phyloP scores from a whole-genome alignment of 1,139 yeast species.

The Yamadazyma pseudoaaseri region DNA sequence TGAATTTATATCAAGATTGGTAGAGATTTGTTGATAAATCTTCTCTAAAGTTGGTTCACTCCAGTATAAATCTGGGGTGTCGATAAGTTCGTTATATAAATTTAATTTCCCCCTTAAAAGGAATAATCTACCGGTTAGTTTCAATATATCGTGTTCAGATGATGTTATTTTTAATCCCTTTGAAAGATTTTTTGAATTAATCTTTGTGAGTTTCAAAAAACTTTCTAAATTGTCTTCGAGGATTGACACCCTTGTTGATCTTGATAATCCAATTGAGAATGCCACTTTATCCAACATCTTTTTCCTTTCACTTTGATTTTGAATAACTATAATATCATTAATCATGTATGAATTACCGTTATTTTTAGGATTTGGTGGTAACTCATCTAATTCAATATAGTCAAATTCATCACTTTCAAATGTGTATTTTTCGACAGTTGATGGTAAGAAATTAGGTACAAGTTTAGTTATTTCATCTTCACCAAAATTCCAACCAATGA shows the following conservation, averaged over 20 bases:
- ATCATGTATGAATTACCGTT: constrained; percentile 46
- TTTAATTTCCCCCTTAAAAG: constrained; percentile 78
- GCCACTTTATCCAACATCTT: constrained; percentile 78
- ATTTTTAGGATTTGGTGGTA: constrained; percentile 24
- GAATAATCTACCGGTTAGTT: constrained; percentile 71
- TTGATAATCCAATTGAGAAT: constrained; percentile 80
- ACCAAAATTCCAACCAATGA: constrained; percentile 78
- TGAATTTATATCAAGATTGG: constrained; percentile 70
- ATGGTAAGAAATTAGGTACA: constrained; percentile 42
- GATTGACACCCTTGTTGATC: constrained; percentile 82
- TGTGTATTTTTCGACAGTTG: constrained; percentile 40
- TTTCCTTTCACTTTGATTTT: constrained; percentile 45
- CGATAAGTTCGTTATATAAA: constrained; percentile 83
- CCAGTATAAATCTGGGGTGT: constrained; percentile 93
- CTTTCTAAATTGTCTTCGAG: constrained; percentile 71
- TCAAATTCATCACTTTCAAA: constrained; percentile 87
- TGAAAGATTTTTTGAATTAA: constrained; percentile 65
- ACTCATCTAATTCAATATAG: constrained; percentile 52
- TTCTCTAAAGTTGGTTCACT: constrained; percentile 81
- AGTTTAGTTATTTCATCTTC: constrained; percentile 51
- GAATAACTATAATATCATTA: constrained; percentile 69
- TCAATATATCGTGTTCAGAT: constrained; percentile 62
- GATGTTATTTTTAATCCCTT: constrained; percentile 58
- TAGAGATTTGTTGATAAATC: constrained; percentile 69
- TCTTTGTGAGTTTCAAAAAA: constrained; percentile 60